Evolutionary conservation across 129 eudicot species (phyloP).

Genomic region (Calendula officinalis): DNA sequence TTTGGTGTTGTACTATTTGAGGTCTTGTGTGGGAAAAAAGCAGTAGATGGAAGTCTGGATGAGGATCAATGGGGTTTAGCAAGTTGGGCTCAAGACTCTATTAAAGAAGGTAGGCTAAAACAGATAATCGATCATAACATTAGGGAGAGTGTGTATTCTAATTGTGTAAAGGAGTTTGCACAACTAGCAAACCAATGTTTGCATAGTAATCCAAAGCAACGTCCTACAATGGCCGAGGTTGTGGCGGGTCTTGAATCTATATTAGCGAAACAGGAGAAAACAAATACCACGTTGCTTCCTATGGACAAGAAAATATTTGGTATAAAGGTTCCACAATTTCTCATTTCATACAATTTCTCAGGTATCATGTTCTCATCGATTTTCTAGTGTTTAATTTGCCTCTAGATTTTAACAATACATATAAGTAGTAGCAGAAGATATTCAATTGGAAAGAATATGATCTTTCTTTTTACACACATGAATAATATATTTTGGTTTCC

Average conservation of each 20-base stretch:
- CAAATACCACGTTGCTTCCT: neutral
- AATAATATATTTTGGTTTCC: too few species aligned
- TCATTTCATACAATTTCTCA: neutral
- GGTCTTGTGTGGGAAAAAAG: conserved; percentile 40
- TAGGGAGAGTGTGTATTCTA: conserved; percentile 26
- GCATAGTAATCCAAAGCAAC: conserved; percentile 15
- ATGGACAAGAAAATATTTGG: neutral
- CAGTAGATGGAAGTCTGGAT: conserved; percentile 31
- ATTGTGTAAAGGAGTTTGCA: conserved; percentile 31
- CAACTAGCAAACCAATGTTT: conserved; percentile 30
- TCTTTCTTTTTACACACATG: too few species aligned
- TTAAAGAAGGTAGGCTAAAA: conserved; percentile 30
- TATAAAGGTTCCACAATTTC: neutral
- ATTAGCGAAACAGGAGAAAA: conserved; percentile 12
- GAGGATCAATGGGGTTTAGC: too few species aligned
- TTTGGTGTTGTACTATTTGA: conserved; percentile 31
- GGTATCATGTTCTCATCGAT: neutral
- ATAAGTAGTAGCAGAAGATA: too few species aligned
- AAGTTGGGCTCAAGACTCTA: conserved; percentile 36
- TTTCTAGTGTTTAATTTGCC: too few species aligned
- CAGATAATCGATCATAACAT: conserved; percentile 28
- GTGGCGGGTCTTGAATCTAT: conserved; percentile 23
- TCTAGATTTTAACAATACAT: too few species aligned
- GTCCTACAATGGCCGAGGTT: too few species aligned
- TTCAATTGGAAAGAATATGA: too few species aligned